Evolutionary conservation across 2,329 filamentous ascomycete genomes (phyloP), one percentile per base, ranked within the genome.

Genomic region (Colletotrichum chrysophilum): DNA sequence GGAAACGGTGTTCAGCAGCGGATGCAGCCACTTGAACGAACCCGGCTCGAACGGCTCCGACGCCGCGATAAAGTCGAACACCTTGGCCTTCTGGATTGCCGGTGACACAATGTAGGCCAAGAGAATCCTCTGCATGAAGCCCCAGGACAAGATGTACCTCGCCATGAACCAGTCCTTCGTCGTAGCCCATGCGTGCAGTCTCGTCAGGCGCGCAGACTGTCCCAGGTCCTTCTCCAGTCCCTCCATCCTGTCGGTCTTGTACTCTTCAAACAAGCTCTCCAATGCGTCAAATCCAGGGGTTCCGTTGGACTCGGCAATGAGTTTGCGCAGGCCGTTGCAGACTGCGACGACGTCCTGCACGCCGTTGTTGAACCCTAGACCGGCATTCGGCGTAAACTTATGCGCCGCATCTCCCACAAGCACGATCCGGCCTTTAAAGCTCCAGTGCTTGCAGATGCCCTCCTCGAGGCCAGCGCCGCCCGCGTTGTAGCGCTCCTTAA

Each of bases 361-460:
- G 0, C 81, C 85, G 24, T 81, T 82, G 76, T 86, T 85, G 48
- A 81, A 82, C 1, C 84, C 84, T 1, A 80, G 78, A 0, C 83
- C 84, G 0, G 82, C 79, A 64, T 82, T 85, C 0, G 85, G 83
- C 0, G 84, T 85, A 66, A 83, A 82, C 55, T 86, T 86, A 71
- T 86, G 85, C 2, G 80, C 81, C 0, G 85, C 78, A 55, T 87
- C 85, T 0, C 85, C 85, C 0, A 78, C 80, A 1, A 87, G 81
- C 2, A 84, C 84, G 9, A 86, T 77, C 1, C 83, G 78, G 2
- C 84, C 82, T 8, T 77, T 79, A 76, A 79, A 81, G 70, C 81
- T 83, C 85, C 84, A 86, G 60, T 84, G 78, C 12, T 77, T 64
- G 12, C 84, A 78, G 3, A 86, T 79, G 0, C 85, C 85, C 62